phyloP scores from a whole-genome alignment of 768 basidiomycete species.

The Lyophyllum atratum region DNA sequence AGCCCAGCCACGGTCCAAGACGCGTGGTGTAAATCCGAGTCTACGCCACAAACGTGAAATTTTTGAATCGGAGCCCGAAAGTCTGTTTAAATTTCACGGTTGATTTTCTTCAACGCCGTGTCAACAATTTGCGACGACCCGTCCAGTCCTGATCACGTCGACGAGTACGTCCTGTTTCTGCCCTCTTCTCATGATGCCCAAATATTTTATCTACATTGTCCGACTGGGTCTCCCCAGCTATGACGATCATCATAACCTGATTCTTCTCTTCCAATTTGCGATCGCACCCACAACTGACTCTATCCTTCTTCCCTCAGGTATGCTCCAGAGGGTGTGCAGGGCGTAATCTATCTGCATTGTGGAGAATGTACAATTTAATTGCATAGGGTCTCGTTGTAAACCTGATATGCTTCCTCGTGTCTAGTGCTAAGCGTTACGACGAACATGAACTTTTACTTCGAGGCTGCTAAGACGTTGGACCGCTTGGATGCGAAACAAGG shows the following conservation, averaged over 20 bases:
- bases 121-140: constrained; percentile 3
- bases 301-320: background rate
- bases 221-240: constrained; percentile 51
- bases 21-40: constrained; percentile 9
- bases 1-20: background rate
- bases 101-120: background rate
- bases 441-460: constrained; percentile 94
- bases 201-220: constrained; percentile 92
- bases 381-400: constrained; percentile 12
- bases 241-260: constrained; percentile 51
- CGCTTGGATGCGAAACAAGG: constrained; percentile 86
- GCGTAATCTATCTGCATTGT: constrained; percentile 7
- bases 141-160: background rate
- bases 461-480: constrained; percentile 82
- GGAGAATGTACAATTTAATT: constrained; percentile 21
- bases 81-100: background rate
- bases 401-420: constrained; percentile 29
- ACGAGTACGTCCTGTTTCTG: constrained; percentile 6
- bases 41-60: constrained; percentile 22
- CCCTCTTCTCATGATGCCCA: constrained; percentile 52
- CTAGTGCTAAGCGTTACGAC: constrained; percentile 22
- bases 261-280: constrained; percentile 14
- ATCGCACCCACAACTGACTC: constrained; percentile 3
- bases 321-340: background rate
- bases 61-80: constrained; percentile 38